Evolutionary conservation across 2,329 filamentous ascomycete genomes (phyloP).

Genomic region (Drechslerella dactyloides): DNA sequence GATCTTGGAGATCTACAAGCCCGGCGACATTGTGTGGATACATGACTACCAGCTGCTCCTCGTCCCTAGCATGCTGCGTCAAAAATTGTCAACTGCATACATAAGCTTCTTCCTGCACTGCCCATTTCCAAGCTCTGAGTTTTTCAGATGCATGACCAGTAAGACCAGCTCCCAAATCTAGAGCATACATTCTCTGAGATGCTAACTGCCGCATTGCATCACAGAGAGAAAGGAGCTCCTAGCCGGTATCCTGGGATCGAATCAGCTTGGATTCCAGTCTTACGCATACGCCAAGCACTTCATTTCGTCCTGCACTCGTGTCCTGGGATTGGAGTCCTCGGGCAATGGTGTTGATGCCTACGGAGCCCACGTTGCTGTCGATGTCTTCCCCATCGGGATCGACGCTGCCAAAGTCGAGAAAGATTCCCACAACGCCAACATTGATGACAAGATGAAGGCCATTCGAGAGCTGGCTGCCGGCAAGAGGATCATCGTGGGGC

Average conservation of each 20-base stretch:
- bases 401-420: constrained; percentile 80
- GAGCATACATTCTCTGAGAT: background rate
- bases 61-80: constrained; percentile 84
- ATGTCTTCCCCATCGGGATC: constrained; percentile 93
- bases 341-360: constrained; percentile 78
- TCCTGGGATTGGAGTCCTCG: constrained; percentile 72
- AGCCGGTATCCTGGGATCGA: constrained; percentile 86
- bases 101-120: constrained; percentile 94
- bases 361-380: constrained; percentile 84
- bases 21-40: constrained; percentile 88
- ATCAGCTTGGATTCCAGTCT: constrained; percentile 93
- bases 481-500: constrained; percentile 92
- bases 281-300: constrained; percentile 96
- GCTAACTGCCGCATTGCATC: constrained; percentile 6
- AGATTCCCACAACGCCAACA: constrained; percentile 74
- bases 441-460: constrained; percentile 73
- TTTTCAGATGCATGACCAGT: constrained; percentile 75
- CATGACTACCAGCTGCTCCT: constrained; percentile 95
- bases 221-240: constrained; percentile 87
- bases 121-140: constrained; percentile 95
- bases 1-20: constrained; percentile 86
- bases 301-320: constrained; percentile 87
- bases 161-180: constrained; percentile 32
- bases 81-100: constrained; percentile 85
- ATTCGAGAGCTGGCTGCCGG: constrained; percentile 80